These are phyloP conservation scores for Malus hybrid DNA, from an alignment of 331 rosid species.

Conservation along the genomic window DNA sequence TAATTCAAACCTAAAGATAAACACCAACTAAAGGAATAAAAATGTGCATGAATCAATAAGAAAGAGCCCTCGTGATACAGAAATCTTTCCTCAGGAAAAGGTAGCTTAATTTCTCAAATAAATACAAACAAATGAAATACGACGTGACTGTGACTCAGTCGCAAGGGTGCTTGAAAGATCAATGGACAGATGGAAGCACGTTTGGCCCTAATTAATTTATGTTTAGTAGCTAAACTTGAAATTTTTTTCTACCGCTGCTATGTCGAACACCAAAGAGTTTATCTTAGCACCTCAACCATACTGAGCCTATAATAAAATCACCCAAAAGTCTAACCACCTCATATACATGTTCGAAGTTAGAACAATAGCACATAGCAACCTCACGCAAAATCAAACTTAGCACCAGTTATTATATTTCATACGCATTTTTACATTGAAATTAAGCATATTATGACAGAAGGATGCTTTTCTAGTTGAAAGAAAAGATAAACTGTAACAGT, in stretches of 20 bases:
- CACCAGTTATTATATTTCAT: neutral
- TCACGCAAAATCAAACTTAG: neutral
- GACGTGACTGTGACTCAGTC: neutral
- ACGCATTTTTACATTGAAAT: neutral
- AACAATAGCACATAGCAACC: neutral
- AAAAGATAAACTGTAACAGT: neutral
- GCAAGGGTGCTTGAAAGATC: neutral
- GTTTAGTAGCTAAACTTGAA: neutral
- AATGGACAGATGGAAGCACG: neutral
- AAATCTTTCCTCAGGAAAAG: too few species aligned
- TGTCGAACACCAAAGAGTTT: neutral
- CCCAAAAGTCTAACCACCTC: neutral
- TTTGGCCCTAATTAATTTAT: neutral
- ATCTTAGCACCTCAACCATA: neutral
- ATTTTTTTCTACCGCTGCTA: neutral
- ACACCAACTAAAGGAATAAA: too few species aligned
- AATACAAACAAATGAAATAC: neutral
- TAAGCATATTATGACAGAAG: neutral
- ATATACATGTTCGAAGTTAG: neutral
- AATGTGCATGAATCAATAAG: too few species aligned
- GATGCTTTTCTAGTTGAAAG: neutral
- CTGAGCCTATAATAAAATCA: neutral
- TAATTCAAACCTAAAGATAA: neutral
- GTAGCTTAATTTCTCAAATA: too few species aligned
- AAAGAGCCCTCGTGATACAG: too few species aligned